Conservation (phyloP, 2,329 filamentous ascomycete genomes). For the Cladosporium sp. region DNA sequence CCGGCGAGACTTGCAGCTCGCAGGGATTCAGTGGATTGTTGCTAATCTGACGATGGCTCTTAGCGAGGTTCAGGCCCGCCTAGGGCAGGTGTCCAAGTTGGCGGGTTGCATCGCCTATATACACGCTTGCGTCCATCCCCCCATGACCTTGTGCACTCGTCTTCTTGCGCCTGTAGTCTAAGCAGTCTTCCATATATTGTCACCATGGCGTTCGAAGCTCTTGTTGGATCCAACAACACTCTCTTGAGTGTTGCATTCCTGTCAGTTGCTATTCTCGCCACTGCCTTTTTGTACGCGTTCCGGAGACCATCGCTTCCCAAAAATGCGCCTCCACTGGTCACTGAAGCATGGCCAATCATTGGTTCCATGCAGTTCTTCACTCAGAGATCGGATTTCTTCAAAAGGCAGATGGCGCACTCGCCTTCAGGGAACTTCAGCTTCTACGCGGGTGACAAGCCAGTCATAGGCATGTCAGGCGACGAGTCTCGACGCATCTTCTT, state of each 20-base stretch:
- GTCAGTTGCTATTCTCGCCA: constrained; percentile 20
- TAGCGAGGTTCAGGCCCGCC: background rate
- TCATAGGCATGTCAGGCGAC: constrained; percentile 49
- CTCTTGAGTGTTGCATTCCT: background rate
- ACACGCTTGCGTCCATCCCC: background rate
- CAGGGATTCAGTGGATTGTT: too few relatives aligned
- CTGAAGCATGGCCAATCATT: constrained; percentile 42
- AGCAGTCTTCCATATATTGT: background rate
- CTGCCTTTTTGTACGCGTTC: constrained; percentile 26
- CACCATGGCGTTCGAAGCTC: constrained; percentile 1
- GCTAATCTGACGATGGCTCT: background rate
- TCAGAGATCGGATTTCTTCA: constrained; percentile 47
- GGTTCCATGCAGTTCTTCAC: constrained; percentile 52
- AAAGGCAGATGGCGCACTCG: constrained; percentile 34
- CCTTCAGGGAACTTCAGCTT: constrained; percentile 51
- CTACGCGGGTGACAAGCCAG: constrained; percentile 47
- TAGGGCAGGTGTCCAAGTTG: background rate
- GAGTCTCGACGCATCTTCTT: constrained; percentile 48
- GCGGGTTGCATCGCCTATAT: background rate
- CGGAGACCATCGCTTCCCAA: constrained; percentile 26
- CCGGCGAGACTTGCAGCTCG: background rate
- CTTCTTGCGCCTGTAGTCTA: background rate
- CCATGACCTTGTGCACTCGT: background rate
- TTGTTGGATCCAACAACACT: background rate
- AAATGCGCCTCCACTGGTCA: constrained; percentile 28